Evolutionary conservation across 805 yeast species (phyloP).

Genomic region (Saccharomycopsis amapae): DNA sequence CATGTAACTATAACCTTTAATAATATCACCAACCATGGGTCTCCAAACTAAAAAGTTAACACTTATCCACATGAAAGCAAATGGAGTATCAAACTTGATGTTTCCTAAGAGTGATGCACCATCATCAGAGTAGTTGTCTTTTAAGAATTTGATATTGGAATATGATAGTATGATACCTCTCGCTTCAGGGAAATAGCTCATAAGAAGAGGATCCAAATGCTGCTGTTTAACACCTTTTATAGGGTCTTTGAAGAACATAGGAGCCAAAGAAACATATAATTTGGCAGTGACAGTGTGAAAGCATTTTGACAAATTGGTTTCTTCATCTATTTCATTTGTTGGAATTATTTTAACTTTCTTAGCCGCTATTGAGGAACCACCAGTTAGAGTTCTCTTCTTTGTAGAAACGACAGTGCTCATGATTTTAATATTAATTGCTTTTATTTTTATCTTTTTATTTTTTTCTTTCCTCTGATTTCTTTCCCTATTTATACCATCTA

Average conservation of each 20-base stretch:
- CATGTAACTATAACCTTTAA: conserved; percentile 85
- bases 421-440: too few relatives aligned
- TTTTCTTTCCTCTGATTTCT: too few relatives aligned
- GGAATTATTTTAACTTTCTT: neutral
- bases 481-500: too few relatives aligned
- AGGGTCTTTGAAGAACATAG: conserved; percentile 63
- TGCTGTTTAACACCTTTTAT: conserved; percentile 75
- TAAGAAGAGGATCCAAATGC: conserved; percentile 83
- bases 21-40: conserved; percentile 78
- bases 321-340: conserved; percentile 15
- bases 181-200: conserved; percentile 68
- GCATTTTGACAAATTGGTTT: conserved; percentile 52
- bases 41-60: conserved; percentile 84
- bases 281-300: conserved; percentile 54
- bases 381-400: neutral
- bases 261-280: conserved; percentile 83
- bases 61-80: conserved; percentile 78
- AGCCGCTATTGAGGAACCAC: neutral
- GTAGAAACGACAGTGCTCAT: neutral
- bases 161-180: conserved; percentile 84
- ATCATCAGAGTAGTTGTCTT: conserved; percentile 34
- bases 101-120: conserved; percentile 48
- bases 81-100: conserved; percentile 75
- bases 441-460: too few relatives aligned
- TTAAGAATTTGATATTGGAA: conserved; percentile 41